A percentile compares a stretch with the other conserved stretches of the same genome.
phyloP scores from a whole-genome alignment of 257 asterid species.

The Solanum lignicaule region DNA sequence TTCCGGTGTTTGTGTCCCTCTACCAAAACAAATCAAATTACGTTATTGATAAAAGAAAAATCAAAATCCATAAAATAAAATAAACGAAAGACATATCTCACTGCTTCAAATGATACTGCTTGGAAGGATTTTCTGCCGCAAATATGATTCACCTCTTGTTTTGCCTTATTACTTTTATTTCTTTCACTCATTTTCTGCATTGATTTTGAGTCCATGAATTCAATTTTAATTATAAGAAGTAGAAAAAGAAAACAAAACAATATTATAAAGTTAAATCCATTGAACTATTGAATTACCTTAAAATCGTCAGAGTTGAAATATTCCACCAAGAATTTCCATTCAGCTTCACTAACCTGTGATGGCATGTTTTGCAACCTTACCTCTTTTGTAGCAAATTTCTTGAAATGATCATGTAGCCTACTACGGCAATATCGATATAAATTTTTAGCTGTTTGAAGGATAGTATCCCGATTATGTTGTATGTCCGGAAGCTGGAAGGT shows the following conservation, averaged over 20 bases:
- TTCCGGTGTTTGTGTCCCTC: not conserved
- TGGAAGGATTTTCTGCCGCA: not conserved
- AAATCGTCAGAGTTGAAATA: not conserved
- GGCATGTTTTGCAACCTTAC: not conserved
- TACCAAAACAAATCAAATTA: not conserved
- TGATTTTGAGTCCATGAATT: not conserved
- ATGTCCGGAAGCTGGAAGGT: not conserved
- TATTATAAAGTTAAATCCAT: not conserved
- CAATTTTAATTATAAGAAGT: not conserved
- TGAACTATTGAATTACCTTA: not conserved
- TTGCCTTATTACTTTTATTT: not conserved
- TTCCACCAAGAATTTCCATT: not conserved
- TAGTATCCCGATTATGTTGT: not conserved
- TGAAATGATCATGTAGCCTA: not conserved
- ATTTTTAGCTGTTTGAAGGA: not conserved
- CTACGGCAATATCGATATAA: not conserved
- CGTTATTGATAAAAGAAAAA: not conserved
- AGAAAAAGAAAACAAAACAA: not conserved
- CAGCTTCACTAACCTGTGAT: not conserved
- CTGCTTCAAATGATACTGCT: not conserved
- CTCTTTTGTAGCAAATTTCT: not conserved
- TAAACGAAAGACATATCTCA: not conserved
- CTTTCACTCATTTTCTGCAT: not conserved
- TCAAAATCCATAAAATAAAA: not conserved
- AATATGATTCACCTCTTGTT: not conserved